Conservation (phyloP, 2,329 filamentous ascomycete genomes). For the Epichloe sp. region DNA sequence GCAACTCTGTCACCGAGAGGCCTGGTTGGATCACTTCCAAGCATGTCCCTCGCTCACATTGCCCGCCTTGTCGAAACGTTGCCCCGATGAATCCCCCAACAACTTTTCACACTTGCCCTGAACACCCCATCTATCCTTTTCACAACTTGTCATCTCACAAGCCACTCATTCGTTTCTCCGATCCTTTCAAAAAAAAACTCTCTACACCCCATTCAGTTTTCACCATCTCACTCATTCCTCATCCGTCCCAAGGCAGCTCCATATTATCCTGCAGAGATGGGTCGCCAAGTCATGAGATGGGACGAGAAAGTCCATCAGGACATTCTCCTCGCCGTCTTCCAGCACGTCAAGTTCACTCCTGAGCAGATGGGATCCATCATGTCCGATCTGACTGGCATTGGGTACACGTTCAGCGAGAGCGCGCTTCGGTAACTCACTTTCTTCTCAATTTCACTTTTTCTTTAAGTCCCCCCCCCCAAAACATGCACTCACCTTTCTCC, state of each 20-base stretch:
- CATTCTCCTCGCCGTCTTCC: slow-evolving; percentile 29
- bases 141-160: too few species aligned
- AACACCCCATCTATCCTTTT: not conserved
- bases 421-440: slow-evolving; percentile 25
- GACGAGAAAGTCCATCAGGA: slow-evolving; percentile 28
- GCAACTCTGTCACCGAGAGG: too few species aligned
- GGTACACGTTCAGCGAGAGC: slow-evolving; percentile 26
- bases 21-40: not conserved
- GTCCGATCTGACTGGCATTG: slow-evolving; percentile 21
- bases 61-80: too few species aligned
- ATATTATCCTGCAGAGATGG: slow-evolving; percentile 1
- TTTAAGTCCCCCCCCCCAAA: too few species aligned
- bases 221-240: too few species aligned
- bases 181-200: not conserved
- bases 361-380: slow-evolving; percentile 24
- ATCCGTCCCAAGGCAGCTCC: not conserved
- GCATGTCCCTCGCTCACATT: too few species aligned
- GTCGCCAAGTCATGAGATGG: slow-evolving; percentile 26
- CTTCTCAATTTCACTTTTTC: not conserved
- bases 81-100: not conserved
- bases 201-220: too few species aligned
- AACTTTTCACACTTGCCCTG: not conserved
- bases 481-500: not conserved
- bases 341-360: slow-evolving; percentile 19
- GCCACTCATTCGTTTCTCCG: not conserved